phyloP scores from a whole-genome alignment of 441 rosid species.

The Euphorbia celastroides region DNA sequence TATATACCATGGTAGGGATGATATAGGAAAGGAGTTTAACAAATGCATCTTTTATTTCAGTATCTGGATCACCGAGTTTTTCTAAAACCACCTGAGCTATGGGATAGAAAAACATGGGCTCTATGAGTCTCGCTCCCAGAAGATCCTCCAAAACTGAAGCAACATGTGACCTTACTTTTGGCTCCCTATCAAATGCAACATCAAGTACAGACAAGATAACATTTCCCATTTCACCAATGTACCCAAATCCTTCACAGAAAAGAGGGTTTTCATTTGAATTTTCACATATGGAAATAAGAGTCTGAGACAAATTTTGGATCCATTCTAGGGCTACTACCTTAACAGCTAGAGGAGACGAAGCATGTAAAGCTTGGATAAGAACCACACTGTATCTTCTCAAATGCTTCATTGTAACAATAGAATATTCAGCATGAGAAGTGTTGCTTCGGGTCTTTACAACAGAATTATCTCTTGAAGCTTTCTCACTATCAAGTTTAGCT shows the following conservation, averaged over 20 bases:
- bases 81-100: constrained; percentile 65
- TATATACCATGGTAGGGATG: constrained; percentile 58
- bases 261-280: constrained; percentile 30
- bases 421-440: constrained; percentile 27
- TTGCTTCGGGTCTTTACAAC: constrained; percentile 29
- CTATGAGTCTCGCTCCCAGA: constrained; percentile 62
- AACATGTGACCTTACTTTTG: constrained; percentile 71
- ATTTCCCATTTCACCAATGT: constrained; percentile 39
- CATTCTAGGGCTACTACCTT: constrained; percentile 69
- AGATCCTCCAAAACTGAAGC: constrained; percentile 75
- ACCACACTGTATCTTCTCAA: constrained; percentile 48
- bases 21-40: constrained; percentile 66
- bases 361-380: constrained; percentile 56
- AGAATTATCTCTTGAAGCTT: constrained; percentile 31
- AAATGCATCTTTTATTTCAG: constrained; percentile 59
- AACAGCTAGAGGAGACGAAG: constrained; percentile 67
- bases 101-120: constrained; percentile 53
- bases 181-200: constrained; percentile 85
- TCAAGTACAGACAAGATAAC: constrained; percentile 59
- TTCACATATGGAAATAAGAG: constrained; percentile 43
- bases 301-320: constrained; percentile 68
- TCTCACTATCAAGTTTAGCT: constrained; percentile 29
- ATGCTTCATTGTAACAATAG: constrained; percentile 51
- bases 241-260: constrained; percentile 49
- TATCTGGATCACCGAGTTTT: constrained; percentile 85